These are phyloP conservation scores for Mucor lusitanicus DNA, from an alignment of 371 early-diverging fungal species.

Conservation along the genomic window DNA sequence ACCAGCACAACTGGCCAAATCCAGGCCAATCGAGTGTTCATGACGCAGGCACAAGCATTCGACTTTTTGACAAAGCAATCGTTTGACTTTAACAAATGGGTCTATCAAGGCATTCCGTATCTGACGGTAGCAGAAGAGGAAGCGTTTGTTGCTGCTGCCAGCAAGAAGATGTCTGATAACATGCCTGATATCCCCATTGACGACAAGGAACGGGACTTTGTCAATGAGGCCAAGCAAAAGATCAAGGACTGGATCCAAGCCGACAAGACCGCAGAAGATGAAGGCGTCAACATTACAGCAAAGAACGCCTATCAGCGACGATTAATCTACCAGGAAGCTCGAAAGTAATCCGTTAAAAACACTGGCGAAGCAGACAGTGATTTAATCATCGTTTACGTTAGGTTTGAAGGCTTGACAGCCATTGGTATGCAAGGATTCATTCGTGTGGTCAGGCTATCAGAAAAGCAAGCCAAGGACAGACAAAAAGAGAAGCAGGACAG, in stretches of 20 bases:
- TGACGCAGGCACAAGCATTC: conserved; percentile 70
- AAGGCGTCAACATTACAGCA: conserved; percentile 50
- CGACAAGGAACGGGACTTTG: conserved; percentile 57
- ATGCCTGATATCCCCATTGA: conserved; percentile 66
- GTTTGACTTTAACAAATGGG: conserved; percentile 88
- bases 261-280: conserved; percentile 21
- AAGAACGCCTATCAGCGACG: conserved; percentile 62
- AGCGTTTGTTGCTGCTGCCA: conserved; percentile 46
- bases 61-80: conserved; percentile 76
- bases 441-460: conserved; percentile 38
- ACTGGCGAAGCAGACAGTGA: conserved; percentile 23
- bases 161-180: conserved; percentile 45
- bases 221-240: conserved; percentile 43
- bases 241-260: conserved; percentile 52
- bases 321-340: conserved; percentile 71
- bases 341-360: conserved; percentile 28
- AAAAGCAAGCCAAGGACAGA: conserved; percentile 41
- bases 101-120: conserved; percentile 78
- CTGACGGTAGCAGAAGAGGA: conserved; percentile 68
- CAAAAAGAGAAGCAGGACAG: conserved; percentile 29
- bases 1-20: conserved; percentile 58
- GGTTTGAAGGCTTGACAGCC: conserved; percentile 45
- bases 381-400: not conserved
- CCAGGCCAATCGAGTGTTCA: conserved; percentile 66
- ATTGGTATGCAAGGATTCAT: conserved; percentile 50